These are phyloP conservation scores for Jamesozyma gamospora DNA, from an alignment of 805 yeast species.

Conservation along the genomic window DNA sequence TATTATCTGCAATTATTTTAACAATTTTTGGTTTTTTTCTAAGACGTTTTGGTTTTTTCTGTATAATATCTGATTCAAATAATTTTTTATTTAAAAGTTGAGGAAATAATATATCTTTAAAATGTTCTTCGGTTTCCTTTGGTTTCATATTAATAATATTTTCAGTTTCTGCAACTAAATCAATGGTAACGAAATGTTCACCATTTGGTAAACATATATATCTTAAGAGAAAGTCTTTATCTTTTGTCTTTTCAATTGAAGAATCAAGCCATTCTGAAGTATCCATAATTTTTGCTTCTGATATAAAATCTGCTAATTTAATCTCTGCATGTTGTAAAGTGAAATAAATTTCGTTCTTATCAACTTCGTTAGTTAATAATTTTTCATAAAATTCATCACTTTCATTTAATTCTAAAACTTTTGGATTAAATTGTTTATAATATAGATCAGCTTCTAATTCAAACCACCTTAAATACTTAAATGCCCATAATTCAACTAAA, in stretches of 20 bases:
- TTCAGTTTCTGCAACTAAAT: constrained; percentile 6
- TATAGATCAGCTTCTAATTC: constrained; percentile 29
- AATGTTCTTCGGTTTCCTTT: constrained; percentile 12
- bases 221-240: constrained; percentile 9
- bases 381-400: constrained; percentile 6
- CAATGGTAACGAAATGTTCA: constrained; percentile 8
- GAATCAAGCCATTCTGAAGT: constrained; percentile 18
- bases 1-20: background rate
- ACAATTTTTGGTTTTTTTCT: background rate
- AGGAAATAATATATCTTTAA: constrained; percentile 10
- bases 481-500: constrained; percentile 38
- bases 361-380: constrained; percentile 11
- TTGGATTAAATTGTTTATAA: constrained; percentile 14
- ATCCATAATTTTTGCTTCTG: constrained; percentile 36
- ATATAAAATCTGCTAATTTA: constrained; percentile 32
- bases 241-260: background rate
- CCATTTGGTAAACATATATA: constrained; percentile 15
- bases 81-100: background rate
- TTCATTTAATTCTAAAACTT: constrained; percentile 10
- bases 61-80: background rate
- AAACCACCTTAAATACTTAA: constrained; percentile 33
- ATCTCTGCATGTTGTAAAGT: constrained; percentile 39
- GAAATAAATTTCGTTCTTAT: constrained; percentile 41
- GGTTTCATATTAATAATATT: constrained; percentile 5
- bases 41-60: background rate